Base-by-base conservation (phyloP, 1,284 basidiomycete genomes). In the Papiliotrema nemorosa region DNA sequence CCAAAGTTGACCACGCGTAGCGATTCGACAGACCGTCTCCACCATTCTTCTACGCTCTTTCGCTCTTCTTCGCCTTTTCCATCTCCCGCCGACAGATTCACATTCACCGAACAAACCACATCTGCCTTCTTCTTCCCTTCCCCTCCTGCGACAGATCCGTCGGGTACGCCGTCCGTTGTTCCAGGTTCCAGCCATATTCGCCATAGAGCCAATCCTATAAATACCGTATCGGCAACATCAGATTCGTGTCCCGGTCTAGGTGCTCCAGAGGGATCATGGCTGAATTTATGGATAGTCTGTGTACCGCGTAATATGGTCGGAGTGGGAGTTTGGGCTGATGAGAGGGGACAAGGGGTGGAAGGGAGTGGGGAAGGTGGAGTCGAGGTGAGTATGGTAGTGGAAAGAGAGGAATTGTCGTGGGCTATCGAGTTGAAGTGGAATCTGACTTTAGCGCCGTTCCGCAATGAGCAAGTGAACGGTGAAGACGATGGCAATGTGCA, bases 381-480 rank as follows among this genome's bases (percentile, higher is more conserved):
- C 25, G 66, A 49, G 42, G 54, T 50, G 66, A 68, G 47, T 18
- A 88, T 78, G 9, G 72, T 67, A 12, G 79, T 73, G 12, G 77
- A 77, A 40, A 75, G 65, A 1, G 94, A 89, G 25, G 81, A 79
- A 69, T 97, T 97, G 77, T 98, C 94, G 67, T 97, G 84, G 12
- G 92, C 94, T 36, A 97, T 75, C 0, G 91, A 87, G 54, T 84
- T 80, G 62, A 97, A 98, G 76, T 97, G 94, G 68, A 86, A 93
- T 72, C 94, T 89, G 64, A 5, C 16, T 22, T n/a, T 2, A 42
- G 21, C 3, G 12, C 18, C 18, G 14, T 29, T 34, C 13, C 31
- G 9, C 6, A 22, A 37, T 21, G 35, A 37, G 36, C 48, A 27
- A 2, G 14, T 25, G 49, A 50, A 10, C 10, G 31, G 31, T 34